Conservation (phyloP, 306 rosid genomes). For the Fragaria iinumae region DNA sequence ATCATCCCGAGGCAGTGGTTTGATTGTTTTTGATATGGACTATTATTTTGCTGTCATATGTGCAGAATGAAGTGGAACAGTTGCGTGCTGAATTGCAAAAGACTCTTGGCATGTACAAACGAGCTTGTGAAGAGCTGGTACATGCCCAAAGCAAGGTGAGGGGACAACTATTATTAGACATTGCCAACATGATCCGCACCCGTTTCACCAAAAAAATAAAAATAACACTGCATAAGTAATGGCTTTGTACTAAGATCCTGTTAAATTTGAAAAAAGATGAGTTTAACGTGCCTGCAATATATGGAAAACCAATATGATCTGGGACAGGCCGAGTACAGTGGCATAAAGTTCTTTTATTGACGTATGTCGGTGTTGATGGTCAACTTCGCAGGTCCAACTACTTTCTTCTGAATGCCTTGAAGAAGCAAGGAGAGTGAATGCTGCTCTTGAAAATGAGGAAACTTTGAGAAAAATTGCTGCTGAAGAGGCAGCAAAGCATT, state of each 20-base stretch:
- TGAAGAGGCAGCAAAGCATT: slow-evolving; percentile 71
- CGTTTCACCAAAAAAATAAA: not conserved
- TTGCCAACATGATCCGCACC: not conserved
- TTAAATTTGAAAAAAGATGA: not conserved
- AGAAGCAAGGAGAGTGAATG: slow-evolving; percentile 62
- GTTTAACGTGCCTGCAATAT: not conserved
- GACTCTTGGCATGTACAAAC: slow-evolving; percentile 70
- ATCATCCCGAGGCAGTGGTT: slow-evolving; percentile 7
- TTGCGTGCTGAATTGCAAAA: slow-evolving; percentile 73
- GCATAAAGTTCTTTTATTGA: slow-evolving; percentile 22
- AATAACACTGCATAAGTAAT: not conserved
- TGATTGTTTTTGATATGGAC: slow-evolving; percentile 21
- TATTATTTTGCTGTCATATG: slow-evolving; percentile 41
- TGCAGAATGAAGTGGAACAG: slow-evolving; percentile 53
- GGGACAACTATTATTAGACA: slow-evolving; percentile 14
- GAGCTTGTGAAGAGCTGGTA: slow-evolving; percentile 72
- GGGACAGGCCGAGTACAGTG: slow-evolving; percentile 3
- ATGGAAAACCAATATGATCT: slow-evolving; percentile 15
- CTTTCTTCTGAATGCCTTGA: slow-evolving; percentile 77
- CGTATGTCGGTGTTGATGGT: slow-evolving; percentile 10
- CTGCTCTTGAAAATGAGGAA: slow-evolving; percentile 71
- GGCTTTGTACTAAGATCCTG: not conserved
- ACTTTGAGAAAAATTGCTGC: slow-evolving; percentile 65
- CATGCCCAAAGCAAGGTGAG: slow-evolving; percentile 74
- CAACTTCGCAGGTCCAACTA: slow-evolving; percentile 49